phyloP scores from a whole-genome alignment of 73 alveolate genomes.

The Paramecium sonneborni region DNA sequence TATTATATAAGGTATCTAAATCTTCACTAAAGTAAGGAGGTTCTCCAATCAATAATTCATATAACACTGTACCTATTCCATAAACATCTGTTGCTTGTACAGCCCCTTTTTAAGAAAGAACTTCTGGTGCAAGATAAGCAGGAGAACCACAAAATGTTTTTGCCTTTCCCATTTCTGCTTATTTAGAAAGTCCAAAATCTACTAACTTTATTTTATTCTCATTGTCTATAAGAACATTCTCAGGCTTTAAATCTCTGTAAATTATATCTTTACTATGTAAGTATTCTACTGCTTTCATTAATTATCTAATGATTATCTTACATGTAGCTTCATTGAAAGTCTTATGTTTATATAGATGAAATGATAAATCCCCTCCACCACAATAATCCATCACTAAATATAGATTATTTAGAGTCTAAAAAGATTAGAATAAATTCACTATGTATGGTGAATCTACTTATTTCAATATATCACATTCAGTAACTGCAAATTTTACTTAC shows the following conservation, averaged over 20 bases:
- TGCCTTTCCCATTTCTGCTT: conserved; percentile 70
- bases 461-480: conserved; percentile 77
- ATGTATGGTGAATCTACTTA: conserved; percentile 75
- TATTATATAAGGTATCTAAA: conserved; percentile 85
- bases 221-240: conserved; percentile 74
- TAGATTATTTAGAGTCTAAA: conserved; percentile 79
- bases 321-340: conserved; percentile 75
- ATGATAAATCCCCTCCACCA: conserved; percentile 82
- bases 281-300: conserved; percentile 79
- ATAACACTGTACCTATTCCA: conserved; percentile 83
- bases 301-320: conserved; percentile 71
- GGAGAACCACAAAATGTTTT: conserved; percentile 86
- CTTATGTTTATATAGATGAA: conserved; percentile 64
- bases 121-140: conserved; percentile 89
- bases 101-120: conserved; percentile 71
- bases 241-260: conserved; percentile 85
- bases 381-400: conserved; percentile 85
- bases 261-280: conserved; percentile 76
- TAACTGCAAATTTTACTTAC: conserved; percentile 75
- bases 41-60: conserved; percentile 96
- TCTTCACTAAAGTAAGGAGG: conserved; percentile 96
- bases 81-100: conserved; percentile 83
- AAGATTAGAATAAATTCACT: conserved; percentile 71
- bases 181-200: conserved; percentile 81
- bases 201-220: conserved; percentile 79